Conservation (phyloP, 805 yeast species). For the Maudiozyma serrabonitensis region DNA sequence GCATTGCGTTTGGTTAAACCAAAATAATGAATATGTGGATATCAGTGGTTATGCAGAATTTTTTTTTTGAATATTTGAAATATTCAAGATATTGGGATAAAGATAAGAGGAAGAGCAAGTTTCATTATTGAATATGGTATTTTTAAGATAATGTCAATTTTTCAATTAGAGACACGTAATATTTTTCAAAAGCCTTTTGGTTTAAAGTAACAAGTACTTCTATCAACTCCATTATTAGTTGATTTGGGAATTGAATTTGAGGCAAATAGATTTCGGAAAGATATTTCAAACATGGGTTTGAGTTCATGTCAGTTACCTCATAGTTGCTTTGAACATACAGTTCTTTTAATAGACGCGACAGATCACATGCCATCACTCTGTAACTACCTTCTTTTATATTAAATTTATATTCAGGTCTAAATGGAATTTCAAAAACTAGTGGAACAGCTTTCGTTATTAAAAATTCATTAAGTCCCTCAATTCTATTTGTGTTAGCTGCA, state of each 20-base stretch:
- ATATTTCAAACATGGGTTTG: constrained; percentile 34
- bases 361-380: constrained; percentile 64
- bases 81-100: no score
- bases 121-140: neutral
- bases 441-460: constrained; percentile 60
- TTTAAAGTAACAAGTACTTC: constrained; percentile 46
- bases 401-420: constrained; percentile 49
- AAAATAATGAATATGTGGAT: neutral
- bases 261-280: constrained; percentile 43
- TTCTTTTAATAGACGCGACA: constrained; percentile 58
- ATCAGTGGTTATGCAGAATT: no score
- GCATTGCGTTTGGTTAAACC: neutral
- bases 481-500: constrained; percentile 34
- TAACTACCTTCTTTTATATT: constrained; percentile 72
- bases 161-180: constrained; percentile 40
- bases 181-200: constrained; percentile 61
- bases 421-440: constrained; percentile 70
- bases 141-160: constrained; percentile 6
- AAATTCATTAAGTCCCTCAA: constrained; percentile 64
- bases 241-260: constrained; percentile 47
- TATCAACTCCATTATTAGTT: constrained; percentile 52
- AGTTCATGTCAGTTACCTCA: constrained; percentile 11
- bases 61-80: no score
- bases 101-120: no score
- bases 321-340: constrained; percentile 34